Base-by-base conservation (phyloP, 495 filamentous ascomycete genomes). In the Rhypophila decipiens region DNA sequence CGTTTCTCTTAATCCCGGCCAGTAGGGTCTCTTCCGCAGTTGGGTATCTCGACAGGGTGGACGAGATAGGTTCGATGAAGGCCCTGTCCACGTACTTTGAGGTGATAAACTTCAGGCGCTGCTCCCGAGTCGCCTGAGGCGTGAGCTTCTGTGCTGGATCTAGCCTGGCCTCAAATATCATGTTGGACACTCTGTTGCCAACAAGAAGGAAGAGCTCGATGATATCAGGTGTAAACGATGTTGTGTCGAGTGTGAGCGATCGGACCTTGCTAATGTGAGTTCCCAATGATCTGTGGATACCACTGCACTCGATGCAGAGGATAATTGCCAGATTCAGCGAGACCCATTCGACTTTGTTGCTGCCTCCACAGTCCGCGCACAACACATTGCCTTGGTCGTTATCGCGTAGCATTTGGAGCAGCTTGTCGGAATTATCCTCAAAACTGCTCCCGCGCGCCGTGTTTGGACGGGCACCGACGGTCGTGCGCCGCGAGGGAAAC, bases 211-310 rank as follows among this genome's bases (percentile, higher is more conserved):
- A 78, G n/a, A 97, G 79, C 56, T 97, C 94, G 47, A 97, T 82
- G 46, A 95, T 89, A 65, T 99, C 93, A 36, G 87, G 87, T 1
- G 91, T 96, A 65, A 97, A 99, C 1, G 89, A 95, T 15, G 83
- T 87, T 36, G 89, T 93, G 67, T 99, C 93, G 18, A 99, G 77
- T 0, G 93, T 97, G 22, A 99, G 80, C 3, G 93, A 97, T 24
- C 93, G 84, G 19, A 99, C 81, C 69, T 99, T 99, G 61, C 90
- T 94, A 50, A 99, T 95, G 62, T 99, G 93, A 2, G 93, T 99
- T 7, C 93, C 93, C 2, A 99, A 76, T 9, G 93, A 97, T 19
- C 93, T 84, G 67, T 99, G 93, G 47, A 99, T 96, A 56, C 93
- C 93, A 58, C 89, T 93, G 66, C 93, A 99, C 64, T 99, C 93